These are phyloP conservation scores for Artemisia annua DNA, from an alignment of 129 eudicot species.

Conservation along the genomic window DNA sequence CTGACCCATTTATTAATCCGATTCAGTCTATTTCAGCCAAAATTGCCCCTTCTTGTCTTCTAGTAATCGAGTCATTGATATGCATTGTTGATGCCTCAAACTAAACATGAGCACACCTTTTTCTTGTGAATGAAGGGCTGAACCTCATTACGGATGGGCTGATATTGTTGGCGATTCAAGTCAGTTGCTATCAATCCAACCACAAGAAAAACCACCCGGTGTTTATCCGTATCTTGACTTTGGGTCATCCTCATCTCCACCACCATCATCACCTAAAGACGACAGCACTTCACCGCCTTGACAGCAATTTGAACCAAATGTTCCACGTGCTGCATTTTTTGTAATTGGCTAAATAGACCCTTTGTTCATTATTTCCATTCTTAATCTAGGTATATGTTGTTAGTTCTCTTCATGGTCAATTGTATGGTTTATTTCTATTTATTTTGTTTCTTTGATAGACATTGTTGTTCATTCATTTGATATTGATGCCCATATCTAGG, in stretches of 20 bases:
- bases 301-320: neutral
- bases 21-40: neutral
- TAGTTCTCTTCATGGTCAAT: constrained; percentile 19
- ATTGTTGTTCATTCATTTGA: constrained; percentile 29
- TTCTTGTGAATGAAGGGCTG: constrained; percentile 60
- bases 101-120: neutral
- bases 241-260: constrained; percentile 42
- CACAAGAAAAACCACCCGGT: constrained; percentile 86
- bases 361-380: constrained; percentile 13
- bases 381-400: constrained; percentile 24
- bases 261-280: constrained; percentile 23
- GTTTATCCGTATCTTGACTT: constrained; percentile 72
- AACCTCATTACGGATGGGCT: constrained; percentile 99
- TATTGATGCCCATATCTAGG: constrained; percentile 16
- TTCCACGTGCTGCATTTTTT: neutral
- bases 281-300: constrained; percentile 32
- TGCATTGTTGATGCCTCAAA: neutral
- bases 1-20: no score
- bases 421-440: constrained; percentile 15
- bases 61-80: neutral
- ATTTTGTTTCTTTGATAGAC: constrained; percentile 7
- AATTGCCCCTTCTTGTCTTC: no score
- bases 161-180: constrained; percentile 92
- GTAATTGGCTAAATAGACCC: constrained; percentile 10
- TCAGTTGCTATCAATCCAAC: constrained; percentile 77